A percentile compares a stretch with the other conserved stretches of the same genome.
These are phyloP conservation scores for Ichthyophthirius multifiliis DNA, from an alignment of 169 alveolate genomes.

Conservation along the genomic window DNA sequence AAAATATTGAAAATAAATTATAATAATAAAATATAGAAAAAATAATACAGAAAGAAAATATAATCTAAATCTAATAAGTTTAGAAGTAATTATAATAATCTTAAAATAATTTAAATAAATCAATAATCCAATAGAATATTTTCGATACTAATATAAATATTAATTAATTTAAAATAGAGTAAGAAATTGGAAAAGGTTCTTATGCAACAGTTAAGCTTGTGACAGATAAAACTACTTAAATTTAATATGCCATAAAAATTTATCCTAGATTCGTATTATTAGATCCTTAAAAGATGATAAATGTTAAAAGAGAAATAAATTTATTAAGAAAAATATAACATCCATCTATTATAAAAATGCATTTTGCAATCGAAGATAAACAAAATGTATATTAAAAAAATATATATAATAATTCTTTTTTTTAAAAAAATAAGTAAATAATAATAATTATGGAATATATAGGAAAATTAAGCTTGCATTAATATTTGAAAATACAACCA, in stretches of 20 bases:
- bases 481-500: constrained; percentile 38
- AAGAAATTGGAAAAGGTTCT: constrained; percentile 53
- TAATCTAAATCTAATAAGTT: too few species aligned
- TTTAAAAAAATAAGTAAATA: background rate
- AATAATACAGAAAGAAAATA: too few species aligned
- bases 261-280: constrained; percentile 74
- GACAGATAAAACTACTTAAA: constrained; percentile 37
- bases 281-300: constrained; percentile 47
- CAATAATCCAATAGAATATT: too few species aligned
- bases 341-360: constrained; percentile 15
- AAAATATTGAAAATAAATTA: too few species aligned
- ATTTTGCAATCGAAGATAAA: constrained; percentile 31
- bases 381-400: constrained; percentile 38
- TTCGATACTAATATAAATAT: background rate
- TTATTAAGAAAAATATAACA: constrained; percentile 47
- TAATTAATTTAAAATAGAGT: background rate
- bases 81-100: too few species aligned
- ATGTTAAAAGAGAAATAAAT: constrained; percentile 53
- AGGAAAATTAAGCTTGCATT: constrained; percentile 29
- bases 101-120: too few species aligned
- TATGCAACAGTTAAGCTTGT: constrained; percentile 63
- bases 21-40: too few species aligned
- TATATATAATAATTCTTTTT: background rate
- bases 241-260: constrained; percentile 75
- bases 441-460: constrained; percentile 41